Conservation (phyloP, 169 alveolate species). For the Plasmodium berghei region DNA sequence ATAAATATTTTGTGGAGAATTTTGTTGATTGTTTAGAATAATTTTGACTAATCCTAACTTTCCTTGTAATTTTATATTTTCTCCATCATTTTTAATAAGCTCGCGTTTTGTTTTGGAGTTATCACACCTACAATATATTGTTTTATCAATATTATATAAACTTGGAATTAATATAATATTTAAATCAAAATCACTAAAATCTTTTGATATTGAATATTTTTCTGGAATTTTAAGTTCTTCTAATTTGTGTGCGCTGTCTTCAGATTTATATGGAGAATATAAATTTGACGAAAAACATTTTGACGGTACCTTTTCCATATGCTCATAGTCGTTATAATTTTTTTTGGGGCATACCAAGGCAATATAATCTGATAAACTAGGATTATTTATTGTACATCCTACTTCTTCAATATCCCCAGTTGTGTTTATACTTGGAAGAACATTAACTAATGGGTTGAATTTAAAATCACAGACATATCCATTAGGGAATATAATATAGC, state of each 20-base stretch:
- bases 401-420: slow-evolving; percentile 8
- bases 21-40: slow-evolving; percentile 1
- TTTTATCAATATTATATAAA: slow-evolving; percentile 24
- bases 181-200: slow-evolving; percentile 7
- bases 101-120: slow-evolving; percentile 32
- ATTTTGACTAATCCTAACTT: slow-evolving; percentile 61
- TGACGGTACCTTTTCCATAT: slow-evolving; percentile 34
- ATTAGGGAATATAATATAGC: neutral
- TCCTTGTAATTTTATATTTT: slow-evolving; percentile 1
- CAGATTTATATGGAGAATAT: slow-evolving; percentile 36
- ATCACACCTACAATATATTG: slow-evolving; percentile 58
- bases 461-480: slow-evolving; percentile 26
- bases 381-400: slow-evolving; percentile 26
- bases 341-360: slow-evolving; percentile 47
- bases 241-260: slow-evolving; percentile 11
- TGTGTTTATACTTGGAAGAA: slow-evolving; percentile 13
- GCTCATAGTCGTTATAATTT: neutral
- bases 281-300: slow-evolving; percentile 24
- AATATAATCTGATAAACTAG: neutral
- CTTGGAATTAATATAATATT: slow-evolving; percentile 18
- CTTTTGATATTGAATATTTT: neutral
- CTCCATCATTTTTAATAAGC: neutral
- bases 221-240: slow-evolving; percentile 11
- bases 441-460: slow-evolving; percentile 33
- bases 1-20: slow-evolving; percentile 4